These are phyloP conservation scores for Endoconidiophora polonica DNA, from an alignment of 2,329 filamentous ascomycete species.

Conservation along the genomic window DNA sequence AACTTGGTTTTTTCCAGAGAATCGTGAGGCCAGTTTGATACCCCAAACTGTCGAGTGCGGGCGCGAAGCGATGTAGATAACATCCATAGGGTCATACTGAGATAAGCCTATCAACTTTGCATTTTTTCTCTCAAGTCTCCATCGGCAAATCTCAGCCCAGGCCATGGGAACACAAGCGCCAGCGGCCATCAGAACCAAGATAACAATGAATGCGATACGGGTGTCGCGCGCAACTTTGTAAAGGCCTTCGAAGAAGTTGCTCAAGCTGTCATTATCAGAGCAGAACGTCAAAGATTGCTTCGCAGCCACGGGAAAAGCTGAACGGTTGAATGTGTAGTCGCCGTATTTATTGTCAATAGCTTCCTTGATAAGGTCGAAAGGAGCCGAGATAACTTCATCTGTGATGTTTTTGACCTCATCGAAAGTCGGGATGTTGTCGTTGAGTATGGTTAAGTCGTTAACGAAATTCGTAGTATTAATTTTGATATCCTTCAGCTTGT, in stretches of 20 bases:
- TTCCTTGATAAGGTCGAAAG: conserved; percentile 65
- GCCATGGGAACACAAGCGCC: conserved; percentile 64
- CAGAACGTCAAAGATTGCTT: conserved; percentile 80
- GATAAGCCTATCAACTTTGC: conserved; percentile 48
- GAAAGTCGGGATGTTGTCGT: conserved; percentile 68
- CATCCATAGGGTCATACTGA: conserved; percentile 66
- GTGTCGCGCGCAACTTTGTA: conserved; percentile 49
- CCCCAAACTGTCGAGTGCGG: conserved; percentile 60
- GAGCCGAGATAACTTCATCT: conserved; percentile 52
- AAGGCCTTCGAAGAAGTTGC: conserved; percentile 65
- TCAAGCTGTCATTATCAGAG: conserved; percentile 66
- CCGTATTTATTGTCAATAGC: conserved; percentile 56
- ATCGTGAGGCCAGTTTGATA: conserved; percentile 48
- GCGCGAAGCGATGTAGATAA: conserved; percentile 72
- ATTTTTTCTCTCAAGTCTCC: conserved; percentile 53
- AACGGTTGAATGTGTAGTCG: conserved; percentile 61
- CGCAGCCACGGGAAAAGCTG: conserved; percentile 63
- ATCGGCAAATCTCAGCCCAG: conserved; percentile 62
- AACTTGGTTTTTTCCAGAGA: conserved; percentile 47
- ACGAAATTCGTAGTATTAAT: conserved; percentile 52
- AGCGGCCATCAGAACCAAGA: conserved; percentile 55
- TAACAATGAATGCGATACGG: conserved; percentile 58
- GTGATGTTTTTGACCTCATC: conserved; percentile 70
- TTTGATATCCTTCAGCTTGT: conserved; percentile 51
- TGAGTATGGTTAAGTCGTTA: conserved; percentile 52